Evolutionary conservation across 768 basidiomycete genomes (phyloP).

Genomic region (Leucosporidium yakuticum): DNA sequence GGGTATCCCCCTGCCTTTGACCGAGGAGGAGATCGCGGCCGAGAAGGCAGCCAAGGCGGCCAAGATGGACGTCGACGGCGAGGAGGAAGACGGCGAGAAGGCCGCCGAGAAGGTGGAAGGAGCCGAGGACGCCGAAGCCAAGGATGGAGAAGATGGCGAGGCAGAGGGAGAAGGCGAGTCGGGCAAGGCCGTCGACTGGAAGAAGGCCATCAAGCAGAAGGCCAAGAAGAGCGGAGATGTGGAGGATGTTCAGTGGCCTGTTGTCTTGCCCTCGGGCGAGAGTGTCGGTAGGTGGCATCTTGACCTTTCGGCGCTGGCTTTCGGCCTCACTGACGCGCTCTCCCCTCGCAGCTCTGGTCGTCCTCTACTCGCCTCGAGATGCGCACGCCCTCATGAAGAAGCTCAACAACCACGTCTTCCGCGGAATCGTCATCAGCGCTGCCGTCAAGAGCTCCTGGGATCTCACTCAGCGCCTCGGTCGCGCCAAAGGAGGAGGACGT

Average conservation of each 20-base stretch:
- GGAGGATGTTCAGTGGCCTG: conserved; percentile 57
- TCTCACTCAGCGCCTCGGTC: conserved; percentile 42
- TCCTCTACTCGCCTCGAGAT: conserved; percentile 62
- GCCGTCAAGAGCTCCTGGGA: conserved; percentile 78
- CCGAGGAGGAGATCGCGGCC: conserved; percentile 31
- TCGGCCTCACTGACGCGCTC: background rate
- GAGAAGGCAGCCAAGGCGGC: conserved; percentile 3
- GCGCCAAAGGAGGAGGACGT: conserved; percentile 48
- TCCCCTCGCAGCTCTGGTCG: conserved; percentile 56
- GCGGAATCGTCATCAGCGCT: conserved; percentile 76
- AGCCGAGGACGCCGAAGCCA: conserved; percentile 15
- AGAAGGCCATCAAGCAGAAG: conserved; percentile 51
- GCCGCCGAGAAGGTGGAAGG: conserved; percentile 20
- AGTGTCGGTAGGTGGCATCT: conserved; percentile 49
- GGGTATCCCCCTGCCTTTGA: conserved; percentile 40
- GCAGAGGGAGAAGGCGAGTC: conserved; percentile 1
- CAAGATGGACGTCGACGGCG: conserved; percentile 61
- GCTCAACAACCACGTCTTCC: conserved; percentile 88
- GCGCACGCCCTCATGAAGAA: conserved; percentile 69
- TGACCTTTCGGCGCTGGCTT: background rate
- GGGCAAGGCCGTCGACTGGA: conserved; percentile 32
- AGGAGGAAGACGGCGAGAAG: conserved; percentile 52
- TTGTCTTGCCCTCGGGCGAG: conserved; percentile 50
- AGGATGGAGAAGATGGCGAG: conserved; percentile 8
- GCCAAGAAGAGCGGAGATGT: conserved; percentile 70